Conservation (phyloP, 2,329 filamentous ascomycete genomes). For the Uncinocarpus reesii region DNA sequence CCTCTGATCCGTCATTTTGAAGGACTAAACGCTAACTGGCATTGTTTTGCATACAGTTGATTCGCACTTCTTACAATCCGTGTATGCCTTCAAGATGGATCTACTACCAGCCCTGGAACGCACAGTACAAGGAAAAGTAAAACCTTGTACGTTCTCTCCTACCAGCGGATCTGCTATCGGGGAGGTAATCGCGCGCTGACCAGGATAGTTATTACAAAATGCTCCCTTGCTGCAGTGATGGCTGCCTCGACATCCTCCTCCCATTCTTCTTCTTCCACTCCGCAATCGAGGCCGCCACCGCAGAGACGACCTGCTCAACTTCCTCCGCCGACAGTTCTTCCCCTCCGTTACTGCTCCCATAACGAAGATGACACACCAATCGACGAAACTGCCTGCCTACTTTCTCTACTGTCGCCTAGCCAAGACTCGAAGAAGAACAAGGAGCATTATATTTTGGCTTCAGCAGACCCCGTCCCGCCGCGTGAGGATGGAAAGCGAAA, state of each 20-base stretch:
- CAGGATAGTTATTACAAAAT: slow-evolving; percentile 62
- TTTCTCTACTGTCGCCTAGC: slow-evolving; percentile 36
- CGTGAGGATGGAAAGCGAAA: slow-evolving; percentile 15
- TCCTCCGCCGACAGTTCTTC: slow-evolving; percentile 37
- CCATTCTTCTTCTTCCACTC: slow-evolving; percentile 20
- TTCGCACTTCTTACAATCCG: slow-evolving; percentile 71
- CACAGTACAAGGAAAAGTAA: slow-evolving; percentile 77
- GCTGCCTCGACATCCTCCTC: slow-evolving; percentile 22
- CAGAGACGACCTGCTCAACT: slow-evolving; percentile 35
- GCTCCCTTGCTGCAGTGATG: slow-evolving; percentile 38
- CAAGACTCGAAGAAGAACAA: slow-evolving; percentile 36
- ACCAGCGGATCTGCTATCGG: background rate
- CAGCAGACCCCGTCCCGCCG: slow-evolving; percentile 26
- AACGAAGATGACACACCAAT: slow-evolving; percentile 35
- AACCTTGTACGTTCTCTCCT: slow-evolving; percentile 52
- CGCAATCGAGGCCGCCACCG: slow-evolving; percentile 27
- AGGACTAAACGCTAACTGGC: slow-evolving; percentile 7
- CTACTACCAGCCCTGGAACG: slow-evolving; percentile 64
- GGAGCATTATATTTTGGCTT: slow-evolving; percentile 40
- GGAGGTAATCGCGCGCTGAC: background rate
- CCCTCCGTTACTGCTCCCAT: slow-evolving; percentile 40
- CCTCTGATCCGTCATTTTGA: background rate
- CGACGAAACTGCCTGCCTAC: slow-evolving; percentile 36
- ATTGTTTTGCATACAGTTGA: slow-evolving; percentile 48
- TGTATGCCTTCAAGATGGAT: slow-evolving; percentile 80